These are phyloP conservation scores for Juncus effusus DNA, from an alignment of 176 grass and related monocot species.

Conservation along the genomic window DNA sequence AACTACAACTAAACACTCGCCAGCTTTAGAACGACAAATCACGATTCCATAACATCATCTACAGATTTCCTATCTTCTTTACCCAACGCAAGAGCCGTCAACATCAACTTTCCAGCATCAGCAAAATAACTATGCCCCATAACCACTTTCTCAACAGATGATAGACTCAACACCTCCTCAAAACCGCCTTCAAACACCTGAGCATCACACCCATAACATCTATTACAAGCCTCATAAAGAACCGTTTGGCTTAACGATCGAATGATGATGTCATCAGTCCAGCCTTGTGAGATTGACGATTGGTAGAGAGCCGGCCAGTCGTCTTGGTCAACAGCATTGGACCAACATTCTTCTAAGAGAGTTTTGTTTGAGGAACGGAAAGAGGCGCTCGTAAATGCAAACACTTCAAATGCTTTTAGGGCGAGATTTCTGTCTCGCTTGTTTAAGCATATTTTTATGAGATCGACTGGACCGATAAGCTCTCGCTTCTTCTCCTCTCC, in stretches of 20 bases:
- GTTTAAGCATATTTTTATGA: slow-evolving; percentile 77
- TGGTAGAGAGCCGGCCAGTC: slow-evolving; percentile 64
- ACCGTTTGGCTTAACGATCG: slow-evolving; percentile 47
- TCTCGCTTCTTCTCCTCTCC: slow-evolving; percentile 30
- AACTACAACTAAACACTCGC: too few relatives aligned
- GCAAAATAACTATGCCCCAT: slow-evolving; percentile 79
- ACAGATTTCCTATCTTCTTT: slow-evolving; percentile 34
- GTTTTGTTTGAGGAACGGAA: slow-evolving; percentile 67
- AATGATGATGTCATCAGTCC: slow-evolving; percentile 62
- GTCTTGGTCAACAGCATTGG: slow-evolving; percentile 70
- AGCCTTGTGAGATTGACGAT: slow-evolving; percentile 61
- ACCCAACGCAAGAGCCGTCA: slow-evolving; percentile 66
- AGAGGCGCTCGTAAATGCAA: slow-evolving; percentile 75
- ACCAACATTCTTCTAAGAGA: slow-evolving; percentile 82
- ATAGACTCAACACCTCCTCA: slow-evolving; percentile 72
- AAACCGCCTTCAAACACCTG: slow-evolving; percentile 53
- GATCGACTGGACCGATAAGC: slow-evolving; percentile 54
- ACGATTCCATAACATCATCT: slow-evolving; percentile 45
- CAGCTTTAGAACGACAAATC: background rate
- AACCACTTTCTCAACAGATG: slow-evolving; percentile 74
- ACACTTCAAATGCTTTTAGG: slow-evolving; percentile 90
- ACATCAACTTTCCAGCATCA: slow-evolving; percentile 89
- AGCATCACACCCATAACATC: slow-evolving; percentile 58
- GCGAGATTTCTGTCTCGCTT: slow-evolving; percentile 37
- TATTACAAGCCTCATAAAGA: slow-evolving; percentile 59